Evolutionary conservation across 495 filamentous ascomycete genomes (phyloP).

Genomic region (Penicillium chermesinum): DNA sequence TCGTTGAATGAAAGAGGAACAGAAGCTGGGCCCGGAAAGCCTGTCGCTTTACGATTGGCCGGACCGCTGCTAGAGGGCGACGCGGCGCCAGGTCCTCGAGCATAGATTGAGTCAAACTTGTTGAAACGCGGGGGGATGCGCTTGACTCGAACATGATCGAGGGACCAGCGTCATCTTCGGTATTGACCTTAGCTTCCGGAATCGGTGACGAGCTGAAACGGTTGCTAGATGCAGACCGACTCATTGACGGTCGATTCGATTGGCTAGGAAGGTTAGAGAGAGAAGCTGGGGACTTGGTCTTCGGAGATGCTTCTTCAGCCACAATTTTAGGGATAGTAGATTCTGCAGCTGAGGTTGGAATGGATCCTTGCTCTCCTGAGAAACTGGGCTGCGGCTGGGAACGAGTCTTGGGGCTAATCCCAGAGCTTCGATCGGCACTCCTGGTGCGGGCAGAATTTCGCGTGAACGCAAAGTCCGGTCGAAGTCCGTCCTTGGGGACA

Average conservation of each 20-base stretch:
- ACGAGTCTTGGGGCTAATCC: constrained; percentile 7
- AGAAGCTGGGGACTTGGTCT: constrained; percentile 18
- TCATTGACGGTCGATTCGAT: constrained; percentile 22
- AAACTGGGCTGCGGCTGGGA: constrained; percentile 16
- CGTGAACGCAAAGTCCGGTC: neutral
- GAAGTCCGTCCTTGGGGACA: constrained; percentile 4
- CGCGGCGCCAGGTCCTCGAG: constrained; percentile 26
- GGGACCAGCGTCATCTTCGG: constrained; percentile 55
- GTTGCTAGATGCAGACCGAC: constrained; percentile 37
- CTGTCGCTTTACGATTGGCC: constrained; percentile 31
- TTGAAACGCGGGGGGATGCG: constrained; percentile 33
- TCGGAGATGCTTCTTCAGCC: constrained; percentile 42
- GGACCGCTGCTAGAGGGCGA: constrained; percentile 15
- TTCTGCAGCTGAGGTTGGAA: constrained; percentile 4
- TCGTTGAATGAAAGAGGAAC: constrained; percentile 78
- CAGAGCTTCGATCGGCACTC: constrained; percentile 18
- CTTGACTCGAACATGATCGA: constrained; percentile 73
- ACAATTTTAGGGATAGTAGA: constrained; percentile 37
- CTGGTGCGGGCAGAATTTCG: constrained; percentile 15
- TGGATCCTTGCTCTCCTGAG: neutral
- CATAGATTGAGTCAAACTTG: constrained; percentile 52
- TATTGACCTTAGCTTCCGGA: constrained; percentile 63
- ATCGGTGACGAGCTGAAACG: constrained; percentile 72
- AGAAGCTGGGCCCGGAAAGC: constrained; percentile 50
- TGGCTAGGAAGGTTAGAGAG: neutral